Evolutionary conservation across 768 basidiomycete species (phyloP), one percentile per base, ranked within the genome.

Genomic region (Tubosaeta sp.): DNA sequence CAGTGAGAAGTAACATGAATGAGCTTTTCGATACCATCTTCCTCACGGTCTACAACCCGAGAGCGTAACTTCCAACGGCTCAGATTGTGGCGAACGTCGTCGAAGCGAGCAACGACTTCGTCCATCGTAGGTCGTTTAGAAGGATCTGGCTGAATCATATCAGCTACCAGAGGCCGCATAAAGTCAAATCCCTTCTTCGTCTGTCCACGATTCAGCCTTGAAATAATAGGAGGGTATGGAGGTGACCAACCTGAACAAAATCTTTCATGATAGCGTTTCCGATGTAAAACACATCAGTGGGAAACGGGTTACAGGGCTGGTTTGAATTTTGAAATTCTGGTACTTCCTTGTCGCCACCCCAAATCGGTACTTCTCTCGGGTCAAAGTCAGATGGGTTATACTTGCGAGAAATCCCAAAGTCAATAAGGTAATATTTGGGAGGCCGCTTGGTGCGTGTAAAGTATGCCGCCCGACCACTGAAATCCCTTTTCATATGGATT

Each of bases 261-360:
- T 71, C 59, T 41, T n/a, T 51, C 12, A 53, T 58, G 11, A 76
- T 64, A 8, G 70, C 22, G 42, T 77, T 77, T 0, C 75, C 76
- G 0, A 78, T 53, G 29, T 71, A 72, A 52, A 75, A 79, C 1
- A 80, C 61, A 31, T 80, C 78, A 0, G 70, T 71, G 0, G 70
- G 60, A 41, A 79, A 80, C 0, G 76, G 73, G 52, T 79, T 56
- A 9, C 65, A 60, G 0, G 61, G 67, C 1, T 53, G 31, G 0
- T 52, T 31, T 6, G 50, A 58, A 12, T 60, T 59, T 19, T 67
- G 60, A 39, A 69, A 71, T 43, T 77, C 76, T 0, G 77, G 77
- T 0, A 69, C 69, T 0, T 72, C 61, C 46, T 68, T 70, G 58
- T 82, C 78, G 3, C 71, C 76, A 0, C 76, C 78, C 8, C 56